Conservation (phyloP, 129 eudicot genomes). For the Glebionis coronaria region DNA sequence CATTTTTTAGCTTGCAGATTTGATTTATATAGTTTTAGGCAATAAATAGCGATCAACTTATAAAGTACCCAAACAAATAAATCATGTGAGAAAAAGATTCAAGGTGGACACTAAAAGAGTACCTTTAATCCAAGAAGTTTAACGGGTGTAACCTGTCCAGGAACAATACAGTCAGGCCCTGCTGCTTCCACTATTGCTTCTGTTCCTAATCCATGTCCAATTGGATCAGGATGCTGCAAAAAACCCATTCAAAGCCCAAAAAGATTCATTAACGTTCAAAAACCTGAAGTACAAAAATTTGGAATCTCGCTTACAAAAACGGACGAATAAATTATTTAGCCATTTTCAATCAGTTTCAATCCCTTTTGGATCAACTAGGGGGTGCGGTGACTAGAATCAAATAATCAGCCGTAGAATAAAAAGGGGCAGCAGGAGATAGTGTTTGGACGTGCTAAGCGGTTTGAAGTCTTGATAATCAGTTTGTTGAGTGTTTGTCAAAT, state of each 20-base stretch:
- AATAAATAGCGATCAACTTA: neutral
- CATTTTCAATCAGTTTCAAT: too few relatives aligned
- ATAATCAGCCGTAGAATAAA: too few relatives aligned
- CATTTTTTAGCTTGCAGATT: neutral
- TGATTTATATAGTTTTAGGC: neutral
- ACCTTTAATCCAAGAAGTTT: slow-evolving; percentile 86
- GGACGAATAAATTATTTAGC: too few relatives aligned
- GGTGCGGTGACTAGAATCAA: too few relatives aligned
- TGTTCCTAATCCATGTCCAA: slow-evolving; percentile 75
- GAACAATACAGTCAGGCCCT: slow-evolving; percentile 97
- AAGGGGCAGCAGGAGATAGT: too few relatives aligned
- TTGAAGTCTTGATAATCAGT: too few relatives aligned
- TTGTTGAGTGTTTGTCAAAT: too few relatives aligned
- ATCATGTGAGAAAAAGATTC: neutral
- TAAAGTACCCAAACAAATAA: neutral
- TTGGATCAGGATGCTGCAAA: slow-evolving; percentile 83
- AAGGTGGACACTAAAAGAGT: neutral
- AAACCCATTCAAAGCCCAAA: slow-evolving; percentile 18
- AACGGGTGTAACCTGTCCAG: slow-evolving; percentile 73
- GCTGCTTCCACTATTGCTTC: slow-evolving; percentile 96
- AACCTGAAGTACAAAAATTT: slow-evolving; percentile 14
- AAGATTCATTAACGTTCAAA: slow-evolving; percentile 3
- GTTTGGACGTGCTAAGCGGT: too few relatives aligned
- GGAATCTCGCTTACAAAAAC: neutral
- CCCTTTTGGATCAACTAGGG: too few relatives aligned